Evolutionary conservation across 208 protist species (phyloP).

Genomic region (Trypanosoma rangeli): DNA sequence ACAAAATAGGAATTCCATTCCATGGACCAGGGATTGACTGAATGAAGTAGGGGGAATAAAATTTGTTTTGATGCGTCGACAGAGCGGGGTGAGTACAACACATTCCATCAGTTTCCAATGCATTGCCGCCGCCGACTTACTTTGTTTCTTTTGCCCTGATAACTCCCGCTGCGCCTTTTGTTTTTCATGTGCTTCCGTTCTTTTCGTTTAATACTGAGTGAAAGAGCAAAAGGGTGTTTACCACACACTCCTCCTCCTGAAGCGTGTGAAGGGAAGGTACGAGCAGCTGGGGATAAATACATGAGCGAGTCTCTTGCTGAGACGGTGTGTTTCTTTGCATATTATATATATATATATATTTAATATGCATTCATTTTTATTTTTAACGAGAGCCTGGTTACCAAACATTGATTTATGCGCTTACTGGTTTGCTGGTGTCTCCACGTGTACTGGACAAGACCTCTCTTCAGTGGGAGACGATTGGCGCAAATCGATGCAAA

Average conservation of each 20-base stretch:
- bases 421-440: too few relatives aligned
- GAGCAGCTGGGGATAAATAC: neutral
- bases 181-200: neutral
- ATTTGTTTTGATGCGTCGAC: neutral
- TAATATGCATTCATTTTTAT: too few relatives aligned
- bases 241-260: neutral
- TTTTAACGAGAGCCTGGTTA: too few relatives aligned
- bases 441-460: too few relatives aligned
- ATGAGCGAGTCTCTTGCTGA: neutral
- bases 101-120: neutral
- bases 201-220: constrained; percentile 16
- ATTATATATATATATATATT: too few relatives aligned
- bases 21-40: neutral
- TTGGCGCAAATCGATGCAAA: too few relatives aligned
- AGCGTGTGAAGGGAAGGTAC: neutral
- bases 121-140: neutral
- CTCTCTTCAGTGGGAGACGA: too few relatives aligned
- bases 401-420: too few relatives aligned
- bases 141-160: neutral
- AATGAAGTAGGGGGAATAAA: neutral
- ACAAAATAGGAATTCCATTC: neutral
- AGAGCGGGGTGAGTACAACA: neutral
- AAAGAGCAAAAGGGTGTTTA: neutral
- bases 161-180: neutral
- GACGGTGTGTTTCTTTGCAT: too few relatives aligned